These are phyloP conservation scores for Aspergillus caelatus DNA, from an alignment of 2,329 filamentous ascomycete genomes.

Conservation along the genomic window DNA sequence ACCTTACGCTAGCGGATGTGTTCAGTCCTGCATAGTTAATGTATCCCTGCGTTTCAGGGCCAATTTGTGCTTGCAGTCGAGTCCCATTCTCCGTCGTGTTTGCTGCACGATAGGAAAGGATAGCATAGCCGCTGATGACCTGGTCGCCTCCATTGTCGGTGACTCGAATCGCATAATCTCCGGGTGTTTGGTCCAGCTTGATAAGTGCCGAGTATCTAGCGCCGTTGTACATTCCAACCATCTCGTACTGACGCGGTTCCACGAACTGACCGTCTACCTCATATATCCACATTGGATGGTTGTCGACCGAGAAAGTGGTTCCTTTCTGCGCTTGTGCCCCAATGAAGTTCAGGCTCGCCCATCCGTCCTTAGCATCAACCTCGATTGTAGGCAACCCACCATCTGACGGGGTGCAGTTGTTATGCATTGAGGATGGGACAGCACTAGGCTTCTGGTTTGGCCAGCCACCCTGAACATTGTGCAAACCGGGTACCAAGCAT, in stretches of 20 bases:
- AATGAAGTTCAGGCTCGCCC: conserved; percentile 2
- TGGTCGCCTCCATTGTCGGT: not conserved
- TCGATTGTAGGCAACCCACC: not conserved
- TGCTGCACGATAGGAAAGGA: not conserved
- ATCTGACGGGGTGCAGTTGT: not conserved
- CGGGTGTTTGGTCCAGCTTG: not conserved
- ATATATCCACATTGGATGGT: conserved; percentile 4
- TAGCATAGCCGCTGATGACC: not conserved
- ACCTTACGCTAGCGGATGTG: not conserved
- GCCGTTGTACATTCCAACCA: conserved; percentile 5
- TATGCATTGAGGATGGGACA: not conserved
- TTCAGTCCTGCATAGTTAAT: not conserved
- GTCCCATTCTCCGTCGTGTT: not conserved
- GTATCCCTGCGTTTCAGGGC: not conserved
- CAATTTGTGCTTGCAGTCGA: not conserved
- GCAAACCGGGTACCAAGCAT: not conserved
- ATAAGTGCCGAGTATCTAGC: not conserved
- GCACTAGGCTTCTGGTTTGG: not conserved
- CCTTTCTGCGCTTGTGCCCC: conserved; percentile 1
- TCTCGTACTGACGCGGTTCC: not conserved
- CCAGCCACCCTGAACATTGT: conserved; percentile 1
- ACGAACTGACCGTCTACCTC: conserved; percentile 2
- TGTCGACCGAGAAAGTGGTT: not conserved
- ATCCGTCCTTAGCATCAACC: not conserved
- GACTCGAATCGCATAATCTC: not conserved